Evolutionary conservation across 345 rosid species (phyloP).

Genomic region (Eutrema japonicum): DNA sequence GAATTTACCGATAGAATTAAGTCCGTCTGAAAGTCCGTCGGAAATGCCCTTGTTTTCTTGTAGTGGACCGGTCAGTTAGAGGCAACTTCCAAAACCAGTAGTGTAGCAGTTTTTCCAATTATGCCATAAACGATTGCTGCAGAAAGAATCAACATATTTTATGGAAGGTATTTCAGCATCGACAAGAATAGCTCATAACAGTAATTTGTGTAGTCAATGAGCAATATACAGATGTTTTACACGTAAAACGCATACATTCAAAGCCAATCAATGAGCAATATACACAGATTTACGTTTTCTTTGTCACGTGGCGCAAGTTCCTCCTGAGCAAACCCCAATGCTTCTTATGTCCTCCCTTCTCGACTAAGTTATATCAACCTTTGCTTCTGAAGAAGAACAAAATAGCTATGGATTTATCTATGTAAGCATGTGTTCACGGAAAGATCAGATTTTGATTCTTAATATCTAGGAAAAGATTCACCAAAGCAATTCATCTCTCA

Average conservation of each 20-base stretch:
- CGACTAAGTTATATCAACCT: slow-evolving; percentile 93
- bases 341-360: slow-evolving; percentile 87
- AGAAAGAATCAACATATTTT: slow-evolving; percentile 9
- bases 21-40: no score
- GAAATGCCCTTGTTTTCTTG: no score
- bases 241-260: background rate
- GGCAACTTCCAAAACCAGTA: slow-evolving; percentile 90
- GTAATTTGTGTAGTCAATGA: background rate
- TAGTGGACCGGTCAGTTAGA: slow-evolving; percentile 70
- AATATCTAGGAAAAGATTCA: background rate
- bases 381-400: slow-evolving; percentile 98
- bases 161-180: background rate
- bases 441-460: background rate
- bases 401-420: slow-evolving; percentile 96
- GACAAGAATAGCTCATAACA: slow-evolving; percentile 1
- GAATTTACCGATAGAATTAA: no score
- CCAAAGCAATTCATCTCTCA: background rate
- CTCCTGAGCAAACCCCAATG: slow-evolving; percentile 97
- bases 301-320: slow-evolving; percentile 99
- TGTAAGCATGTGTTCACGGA: slow-evolving; percentile 35
- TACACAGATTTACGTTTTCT: slow-evolving; percentile 64
- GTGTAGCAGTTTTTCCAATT: slow-evolving; percentile 88
- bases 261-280: slow-evolving; percentile 5
- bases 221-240: background rate
- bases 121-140: slow-evolving; percentile 87